A percentile compares a stretch with the other conserved stretches of the same genome.
Conservation (phyloP, 106 monocot species). For the Triglochin maritima region DNA sequence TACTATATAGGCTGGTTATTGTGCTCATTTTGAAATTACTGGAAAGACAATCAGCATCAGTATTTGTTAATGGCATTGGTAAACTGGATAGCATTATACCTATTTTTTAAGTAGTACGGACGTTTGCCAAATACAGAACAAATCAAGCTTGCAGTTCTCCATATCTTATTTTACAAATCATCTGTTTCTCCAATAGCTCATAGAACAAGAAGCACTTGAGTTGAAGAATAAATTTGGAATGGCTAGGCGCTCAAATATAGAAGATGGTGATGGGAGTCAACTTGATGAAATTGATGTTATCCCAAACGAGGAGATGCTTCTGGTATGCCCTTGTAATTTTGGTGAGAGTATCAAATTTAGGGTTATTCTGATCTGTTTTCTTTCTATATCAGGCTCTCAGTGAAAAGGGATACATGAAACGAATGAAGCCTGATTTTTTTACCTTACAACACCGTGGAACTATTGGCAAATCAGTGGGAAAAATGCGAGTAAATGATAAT, state of each 20-base stretch:
- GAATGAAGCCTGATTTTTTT: conserved; percentile 91
- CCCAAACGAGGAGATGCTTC: conserved; percentile 94
- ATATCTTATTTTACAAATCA: no score
- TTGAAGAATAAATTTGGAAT: conserved; percentile 81
- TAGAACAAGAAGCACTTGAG: conserved; percentile 87
- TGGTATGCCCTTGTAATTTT: conserved; percentile 34
- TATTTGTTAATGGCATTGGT: no score
- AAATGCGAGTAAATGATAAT: conserved; percentile 87
- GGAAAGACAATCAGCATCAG: no score
- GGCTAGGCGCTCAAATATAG: conserved; percentile 63
- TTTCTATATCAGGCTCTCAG: conserved; percentile 49
- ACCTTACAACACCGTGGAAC: conserved; percentile 86
- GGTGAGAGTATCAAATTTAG: not conserved
- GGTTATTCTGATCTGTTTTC: not conserved
- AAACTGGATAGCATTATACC: no score
- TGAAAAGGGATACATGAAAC: conserved; percentile 88
- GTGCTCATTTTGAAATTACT: no score
- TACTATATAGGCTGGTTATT: no score
- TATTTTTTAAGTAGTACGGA: no score
- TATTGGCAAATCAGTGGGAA: conserved; percentile 97
- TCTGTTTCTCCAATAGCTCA: conserved; percentile 26
- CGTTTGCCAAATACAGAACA: no score
- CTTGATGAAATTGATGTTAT: conserved; percentile 93
- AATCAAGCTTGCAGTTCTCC: no score
- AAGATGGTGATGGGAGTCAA: conserved; percentile 57